phyloP scores from a whole-genome alignment of 2,329 filamentous ascomycete genomes.

The Fusarium incarnatum region DNA sequence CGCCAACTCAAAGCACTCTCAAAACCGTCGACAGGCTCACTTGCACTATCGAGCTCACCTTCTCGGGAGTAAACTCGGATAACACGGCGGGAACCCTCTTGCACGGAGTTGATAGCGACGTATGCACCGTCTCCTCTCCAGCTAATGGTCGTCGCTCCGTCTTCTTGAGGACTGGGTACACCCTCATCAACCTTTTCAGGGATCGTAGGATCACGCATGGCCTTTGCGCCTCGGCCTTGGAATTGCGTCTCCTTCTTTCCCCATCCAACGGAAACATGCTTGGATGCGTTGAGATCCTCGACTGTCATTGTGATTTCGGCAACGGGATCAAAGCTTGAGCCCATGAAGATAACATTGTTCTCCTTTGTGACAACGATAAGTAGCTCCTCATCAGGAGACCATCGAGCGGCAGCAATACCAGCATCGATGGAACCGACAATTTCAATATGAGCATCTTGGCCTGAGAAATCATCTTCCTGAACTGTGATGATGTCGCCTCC shows the following conservation, averaged over 20 bases:
- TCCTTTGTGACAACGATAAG: slow-evolving; percentile 84
- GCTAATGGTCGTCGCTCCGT: slow-evolving; percentile 77
- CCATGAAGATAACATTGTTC: slow-evolving; percentile 90
- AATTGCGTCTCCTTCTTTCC: slow-evolving; percentile 99
- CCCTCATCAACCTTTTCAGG: slow-evolving; percentile 93
- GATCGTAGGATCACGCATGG: slow-evolving; percentile 91
- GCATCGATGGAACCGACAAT: slow-evolving; percentile 95
- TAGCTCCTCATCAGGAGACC: slow-evolving; percentile 96
- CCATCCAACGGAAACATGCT: slow-evolving; percentile 97
- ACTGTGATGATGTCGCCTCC: slow-evolving; percentile 93
- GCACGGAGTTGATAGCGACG: slow-evolving; percentile 86
- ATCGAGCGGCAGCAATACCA: slow-evolving; percentile 87
- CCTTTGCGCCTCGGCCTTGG: slow-evolving; percentile 87
- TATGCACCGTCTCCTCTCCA: slow-evolving; percentile 96
- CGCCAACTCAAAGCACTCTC: slow-evolving; percentile 91
- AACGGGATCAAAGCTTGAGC: slow-evolving; percentile 86
- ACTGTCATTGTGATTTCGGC: slow-evolving; percentile 76
- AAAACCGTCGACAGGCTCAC: slow-evolving; percentile 93
- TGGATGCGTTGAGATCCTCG: slow-evolving; percentile 87
- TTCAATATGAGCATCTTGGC: slow-evolving; percentile 81
- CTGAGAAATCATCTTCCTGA: slow-evolving; percentile 66
- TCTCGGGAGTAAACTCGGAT: slow-evolving; percentile 93
- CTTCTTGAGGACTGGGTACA: slow-evolving; percentile 77
- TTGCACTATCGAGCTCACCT: slow-evolving; percentile 90
- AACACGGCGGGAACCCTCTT: slow-evolving; percentile 75